Percentiles rank a stretch among this genome's conserved stretches.
These are phyloP conservation scores for Linnemannia schmuckeri DNA, from an alignment of 192 early-diverging fungal species.

Conservation along the genomic window DNA sequence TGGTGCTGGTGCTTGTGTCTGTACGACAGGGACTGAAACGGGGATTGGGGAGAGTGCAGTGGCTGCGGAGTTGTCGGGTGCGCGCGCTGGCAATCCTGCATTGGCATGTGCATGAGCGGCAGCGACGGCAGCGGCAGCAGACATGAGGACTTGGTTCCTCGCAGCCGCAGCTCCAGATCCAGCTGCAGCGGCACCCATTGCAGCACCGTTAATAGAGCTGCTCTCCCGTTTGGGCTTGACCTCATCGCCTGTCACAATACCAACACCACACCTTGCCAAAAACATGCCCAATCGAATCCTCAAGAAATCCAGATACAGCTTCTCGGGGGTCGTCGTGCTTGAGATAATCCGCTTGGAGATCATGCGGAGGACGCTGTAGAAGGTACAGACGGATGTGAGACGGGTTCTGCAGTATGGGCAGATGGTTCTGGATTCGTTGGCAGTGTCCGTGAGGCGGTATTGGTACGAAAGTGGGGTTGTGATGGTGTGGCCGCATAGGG, in stretches of 20 bases:
- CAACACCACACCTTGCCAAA: constrained; percentile 56
- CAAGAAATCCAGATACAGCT: constrained; percentile 52
- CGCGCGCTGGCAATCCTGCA: background rate
- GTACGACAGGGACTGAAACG: background rate
- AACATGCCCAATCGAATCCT: constrained; percentile 55
- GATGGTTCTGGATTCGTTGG: constrained; percentile 43
- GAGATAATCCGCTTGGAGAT: constrained; percentile 54
- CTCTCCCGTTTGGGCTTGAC: constrained; percentile 33
- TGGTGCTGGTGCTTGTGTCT: background rate
- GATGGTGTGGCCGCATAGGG: constrained; percentile 47
- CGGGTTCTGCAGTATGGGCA: constrained; percentile 52
- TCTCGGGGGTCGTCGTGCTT: constrained; percentile 40
- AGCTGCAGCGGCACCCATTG: background rate
- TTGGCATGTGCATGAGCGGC: background rate
- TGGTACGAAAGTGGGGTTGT: constrained; percentile 43
- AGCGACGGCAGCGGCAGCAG: background rate
- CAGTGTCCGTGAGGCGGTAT: constrained; percentile 48
- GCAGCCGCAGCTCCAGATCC: background rate
- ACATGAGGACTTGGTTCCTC: background rate
- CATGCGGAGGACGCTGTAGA: constrained; percentile 56
- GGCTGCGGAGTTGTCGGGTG: background rate
- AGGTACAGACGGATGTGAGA: constrained; percentile 51
- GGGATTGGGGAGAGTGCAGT: background rate
- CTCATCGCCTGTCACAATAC: constrained; percentile 49
- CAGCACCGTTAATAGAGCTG: background rate